These are phyloP conservation scores for Xylariales sp. DNA, from an alignment of 2,329 filamentous ascomycete genomes.

Conservation along the genomic window DNA sequence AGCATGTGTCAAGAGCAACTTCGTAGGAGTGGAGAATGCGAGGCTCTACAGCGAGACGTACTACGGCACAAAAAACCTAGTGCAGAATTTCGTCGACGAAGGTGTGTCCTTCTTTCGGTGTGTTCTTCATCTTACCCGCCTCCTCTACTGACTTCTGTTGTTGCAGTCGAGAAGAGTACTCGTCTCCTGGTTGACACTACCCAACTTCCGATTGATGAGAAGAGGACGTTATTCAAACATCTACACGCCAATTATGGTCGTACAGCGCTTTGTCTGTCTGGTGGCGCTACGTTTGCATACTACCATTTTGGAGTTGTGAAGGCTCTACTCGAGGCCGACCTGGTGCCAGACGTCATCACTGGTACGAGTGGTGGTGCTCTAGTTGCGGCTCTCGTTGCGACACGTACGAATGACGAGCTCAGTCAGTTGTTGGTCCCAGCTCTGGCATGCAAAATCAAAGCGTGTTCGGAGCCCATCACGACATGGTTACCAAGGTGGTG, in stretches of 20 bases:
- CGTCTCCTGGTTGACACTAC: constrained; percentile 64
- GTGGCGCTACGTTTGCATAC: constrained; percentile 91
- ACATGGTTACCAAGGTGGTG: constrained; percentile 85
- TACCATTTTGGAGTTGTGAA: constrained; percentile 94
- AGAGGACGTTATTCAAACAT: constrained; percentile 79
- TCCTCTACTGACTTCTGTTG: too few species aligned
- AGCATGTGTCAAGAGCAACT: constrained; percentile 96
- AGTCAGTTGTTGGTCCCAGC: constrained; percentile 80
- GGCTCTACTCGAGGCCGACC: constrained; percentile 77
- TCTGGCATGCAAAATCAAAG: constrained; percentile 77
- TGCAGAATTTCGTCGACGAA: constrained; percentile 88
- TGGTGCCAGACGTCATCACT: constrained; percentile 90
- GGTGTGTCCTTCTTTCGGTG: constrained; percentile 36
- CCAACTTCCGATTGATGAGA: constrained; percentile 66
- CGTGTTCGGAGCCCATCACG: constrained; percentile 72
- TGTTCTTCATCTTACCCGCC: too few species aligned
- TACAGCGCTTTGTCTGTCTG: constrained; percentile 87
- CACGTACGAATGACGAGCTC: constrained; percentile 86
- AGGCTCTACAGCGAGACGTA: constrained; percentile 97
- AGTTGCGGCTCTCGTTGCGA: constrained; percentile 80
- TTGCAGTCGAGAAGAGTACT: constrained; percentile 58
- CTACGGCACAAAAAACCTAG: constrained; percentile 91
- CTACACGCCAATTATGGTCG: constrained; percentile 87
- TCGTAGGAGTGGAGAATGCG: constrained; percentile 89
- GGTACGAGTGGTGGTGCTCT: constrained; percentile 93